These are phyloP conservation scores for Millerozyma acaciae DNA, from an alignment of 805 yeast genomes.

Conservation along the genomic window DNA sequence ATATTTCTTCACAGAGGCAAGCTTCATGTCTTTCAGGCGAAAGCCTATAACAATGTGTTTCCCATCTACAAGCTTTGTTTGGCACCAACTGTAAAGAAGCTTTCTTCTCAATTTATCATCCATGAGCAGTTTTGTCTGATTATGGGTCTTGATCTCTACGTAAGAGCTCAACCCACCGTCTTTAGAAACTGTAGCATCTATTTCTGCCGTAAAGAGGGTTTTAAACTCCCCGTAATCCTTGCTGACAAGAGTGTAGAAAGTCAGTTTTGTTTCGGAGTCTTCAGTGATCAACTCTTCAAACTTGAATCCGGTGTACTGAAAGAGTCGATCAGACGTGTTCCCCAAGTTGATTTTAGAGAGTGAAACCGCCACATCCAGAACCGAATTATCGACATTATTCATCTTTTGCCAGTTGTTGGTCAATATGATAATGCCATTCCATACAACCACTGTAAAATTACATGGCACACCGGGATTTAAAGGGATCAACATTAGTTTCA, in stretches of 20 bases:
- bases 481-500: conserved; percentile 18
- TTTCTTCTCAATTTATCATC: conserved; percentile 1
- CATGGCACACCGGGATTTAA: conserved; percentile 8
- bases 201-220: conserved; percentile 20
- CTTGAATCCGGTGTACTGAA: conserved; percentile 20
- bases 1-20: conserved; percentile 11
- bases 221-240: conserved; percentile 10
- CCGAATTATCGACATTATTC: too few species aligned
- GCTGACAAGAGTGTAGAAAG: conserved; percentile 14
- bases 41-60: conserved; percentile 15
- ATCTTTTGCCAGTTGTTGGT: conserved; percentile 17
- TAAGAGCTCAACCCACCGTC: conserved; percentile 10
- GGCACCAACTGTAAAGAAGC: conserved; percentile 16
- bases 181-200: conserved; percentile 15
- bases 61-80: conserved; percentile 15
- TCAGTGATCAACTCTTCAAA: conserved; percentile 18
- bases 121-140: not conserved
- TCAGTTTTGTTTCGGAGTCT: not conserved
- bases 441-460: conserved; percentile 16
- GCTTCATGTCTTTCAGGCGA: conserved; percentile 10
- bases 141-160: conserved; percentile 23
- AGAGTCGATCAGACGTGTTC: conserved; percentile 4
- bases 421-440: conserved; percentile 14
- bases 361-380: not conserved
- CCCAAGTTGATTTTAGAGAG: conserved; percentile 1